phyloP scores from a whole-genome alignment of 2,329 filamentous ascomycete genomes.

The Parastagonospora avenae region DNA sequence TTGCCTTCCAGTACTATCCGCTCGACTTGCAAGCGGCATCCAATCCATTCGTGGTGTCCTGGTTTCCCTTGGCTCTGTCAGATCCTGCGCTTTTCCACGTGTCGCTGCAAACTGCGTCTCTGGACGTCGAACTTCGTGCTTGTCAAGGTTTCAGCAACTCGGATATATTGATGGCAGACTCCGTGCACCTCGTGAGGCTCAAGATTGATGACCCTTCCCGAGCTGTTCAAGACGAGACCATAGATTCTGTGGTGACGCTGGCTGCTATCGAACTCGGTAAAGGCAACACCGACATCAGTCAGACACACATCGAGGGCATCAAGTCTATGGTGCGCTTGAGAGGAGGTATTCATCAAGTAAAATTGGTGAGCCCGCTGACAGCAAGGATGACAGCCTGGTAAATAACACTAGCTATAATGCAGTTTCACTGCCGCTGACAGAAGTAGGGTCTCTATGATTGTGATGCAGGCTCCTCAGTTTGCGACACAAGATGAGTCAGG shows the following conservation, averaged over 20 bases:
- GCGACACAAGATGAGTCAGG: slow-evolving; percentile 57
- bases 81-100: slow-evolving; percentile 65
- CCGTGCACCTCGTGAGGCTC: slow-evolving; percentile 57
- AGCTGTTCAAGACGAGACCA: slow-evolving; percentile 60
- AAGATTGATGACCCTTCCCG: slow-evolving; percentile 55
- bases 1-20: slow-evolving; percentile 66
- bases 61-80: slow-evolving; percentile 63
- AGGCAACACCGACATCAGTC: slow-evolving; percentile 2
- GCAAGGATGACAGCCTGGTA: slow-evolving; percentile 63
- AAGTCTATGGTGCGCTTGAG: slow-evolving; percentile 57
- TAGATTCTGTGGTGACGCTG: slow-evolving; percentile 61
- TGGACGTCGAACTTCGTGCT: slow-evolving; percentile 60
- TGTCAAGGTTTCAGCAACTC: slow-evolving; percentile 60
- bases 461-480: slow-evolving; percentile 61
- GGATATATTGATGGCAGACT: slow-evolving; percentile 63
- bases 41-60: slow-evolving; percentile 64
- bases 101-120: slow-evolving; percentile 63
- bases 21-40: slow-evolving; percentile 58
- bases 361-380: slow-evolving; percentile 58
- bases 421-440: slow-evolving; percentile 2
- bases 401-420: slow-evolving; percentile 15
- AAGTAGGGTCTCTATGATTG: slow-evolving; percentile 62
- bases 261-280: slow-evolving; percentile 4
- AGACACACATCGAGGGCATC: slow-evolving; percentile 55
- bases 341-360: slow-evolving; percentile 57